Evolutionary conservation across 371 early-diverging fungal genomes (phyloP).

Genomic region (Syncephalis fuscata): DNA sequence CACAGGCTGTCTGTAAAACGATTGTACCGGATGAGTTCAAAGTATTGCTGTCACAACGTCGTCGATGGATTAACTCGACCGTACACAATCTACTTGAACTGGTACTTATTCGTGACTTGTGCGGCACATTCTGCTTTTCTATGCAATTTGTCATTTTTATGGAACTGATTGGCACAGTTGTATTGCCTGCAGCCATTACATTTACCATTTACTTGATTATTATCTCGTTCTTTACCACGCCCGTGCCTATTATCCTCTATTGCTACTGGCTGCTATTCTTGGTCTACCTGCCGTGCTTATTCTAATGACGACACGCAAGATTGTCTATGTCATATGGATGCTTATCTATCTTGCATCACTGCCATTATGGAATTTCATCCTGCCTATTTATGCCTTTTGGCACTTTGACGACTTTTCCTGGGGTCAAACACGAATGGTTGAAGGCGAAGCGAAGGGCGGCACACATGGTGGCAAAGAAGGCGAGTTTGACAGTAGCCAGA

Average conservation of each 20-base stretch:
- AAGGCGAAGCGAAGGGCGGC: conserved; percentile 30
- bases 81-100: conserved; percentile 95
- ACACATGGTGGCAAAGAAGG: conserved; percentile 40
- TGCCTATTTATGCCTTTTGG: conserved; percentile 98
- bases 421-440: conserved; percentile 93
- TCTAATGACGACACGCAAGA: conserved; percentile 74
- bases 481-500: conserved; percentile 37
- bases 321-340: conserved; percentile 93
- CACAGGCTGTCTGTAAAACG: conserved; percentile 93
- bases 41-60: conserved; percentile 91
- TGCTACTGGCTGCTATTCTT: conserved; percentile 61
- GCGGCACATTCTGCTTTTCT: conserved; percentile 97
- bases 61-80: conserved; percentile 99
- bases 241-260: conserved; percentile 52
- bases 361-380: conserved; percentile 96
- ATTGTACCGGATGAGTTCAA: conserved; percentile 90
- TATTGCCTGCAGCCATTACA: conserved; percentile 91
- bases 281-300: conserved; percentile 92
- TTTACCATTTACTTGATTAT: conserved; percentile 78
- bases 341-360: conserved; percentile 81
- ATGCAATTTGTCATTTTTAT: conserved; percentile 98
- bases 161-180: conserved; percentile 95
- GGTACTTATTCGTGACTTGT: conserved; percentile 86
- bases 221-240: conserved; percentile 36
- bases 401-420: conserved; percentile 98